Percentiles rank a stretch among this genome's conserved stretches.
Evolutionary conservation across 192 early-diverging fungal species (phyloP).

Genomic region (Gonapodya sp.): DNA sequence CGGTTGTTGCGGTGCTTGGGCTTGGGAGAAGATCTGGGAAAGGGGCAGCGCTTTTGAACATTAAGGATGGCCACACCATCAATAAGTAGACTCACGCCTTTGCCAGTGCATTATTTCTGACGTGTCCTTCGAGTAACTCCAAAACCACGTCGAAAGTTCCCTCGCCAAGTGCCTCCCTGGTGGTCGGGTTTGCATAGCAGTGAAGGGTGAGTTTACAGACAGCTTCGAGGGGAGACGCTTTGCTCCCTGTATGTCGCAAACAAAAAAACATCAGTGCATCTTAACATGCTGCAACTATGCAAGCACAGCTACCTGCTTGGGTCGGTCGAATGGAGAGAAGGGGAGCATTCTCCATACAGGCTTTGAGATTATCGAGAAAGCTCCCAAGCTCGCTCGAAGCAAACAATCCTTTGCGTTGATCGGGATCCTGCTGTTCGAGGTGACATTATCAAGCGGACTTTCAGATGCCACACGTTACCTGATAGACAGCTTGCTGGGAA

Average conservation of each 20-base stretch:
- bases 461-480: no score
- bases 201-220: background rate
- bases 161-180: background rate
- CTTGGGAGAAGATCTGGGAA: background rate
- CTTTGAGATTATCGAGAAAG: background rate
- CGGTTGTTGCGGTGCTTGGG: background rate
- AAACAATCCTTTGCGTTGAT: background rate
- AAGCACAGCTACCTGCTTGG: no score
- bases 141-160: background rate
- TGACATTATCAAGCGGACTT: no score
- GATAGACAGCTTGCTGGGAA: no score
- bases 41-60: background rate
- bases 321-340: no score
- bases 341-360: background rate
- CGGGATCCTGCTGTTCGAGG: background rate
- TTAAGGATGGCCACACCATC: no score
- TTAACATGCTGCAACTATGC: background rate
- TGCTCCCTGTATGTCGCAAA: background rate
- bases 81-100: background rate
- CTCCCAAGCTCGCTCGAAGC: background rate
- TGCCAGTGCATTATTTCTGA: background rate
- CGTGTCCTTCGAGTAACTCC: background rate
- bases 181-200: background rate
- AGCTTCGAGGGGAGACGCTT: background rate
- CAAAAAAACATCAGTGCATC: background rate